Base-by-base conservation (phyloP, 2,329 filamentous ascomycete species). In the Coniochaeta ligniaria region DNA sequence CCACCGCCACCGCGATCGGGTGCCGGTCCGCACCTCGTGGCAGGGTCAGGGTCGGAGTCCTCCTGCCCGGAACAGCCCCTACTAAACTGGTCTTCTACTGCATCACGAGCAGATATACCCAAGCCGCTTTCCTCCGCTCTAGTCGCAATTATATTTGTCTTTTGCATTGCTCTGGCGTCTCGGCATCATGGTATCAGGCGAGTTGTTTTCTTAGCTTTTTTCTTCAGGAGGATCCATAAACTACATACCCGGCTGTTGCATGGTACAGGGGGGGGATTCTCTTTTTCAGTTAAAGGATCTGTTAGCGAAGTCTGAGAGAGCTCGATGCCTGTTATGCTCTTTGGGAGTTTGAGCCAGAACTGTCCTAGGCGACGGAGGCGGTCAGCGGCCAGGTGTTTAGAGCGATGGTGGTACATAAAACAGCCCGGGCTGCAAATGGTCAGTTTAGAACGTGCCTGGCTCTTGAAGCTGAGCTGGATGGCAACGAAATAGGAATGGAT, bases 1-100 rank as follows among this genome's bases (percentile, higher is more conserved):
- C 59, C 65, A 70, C 47, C 66, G 69, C 56, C 69, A 71, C 59
- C 68, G 69, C 38, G 68, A 69, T 36, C 63, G 68, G 20, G 66
- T 66, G 36, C 65, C 69, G 9, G 60, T 66, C 28, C 67, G 69
- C 26, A 67, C 66, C 47, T 64, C 68, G 31, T 57, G 54, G 54
- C 31, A 7, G 35, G 70, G 68, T 66, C 69, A 69, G 58, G 67
- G 63, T 59, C 65, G 65, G 55, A 70, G 68, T 60, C 69, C 68
- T 14, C 65, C 67, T 36, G 63, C 67, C 17, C 66, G 69, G 24
- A 69, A 70, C 55, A 71, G 67, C 59, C 68, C 70, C 9, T 71
- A 72, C 61, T 72, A 64, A 22, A 12, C 2, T 2, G 11, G 11
- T 24, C 20, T 24, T 24, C 20, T 20, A 41, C 17, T 11, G n/a